A percentile compares a stretch with the other conserved stretches of the same genome.
Conservation (phyloP, 257 asterid species). For the Solanum pimpinellifolium region DNA sequence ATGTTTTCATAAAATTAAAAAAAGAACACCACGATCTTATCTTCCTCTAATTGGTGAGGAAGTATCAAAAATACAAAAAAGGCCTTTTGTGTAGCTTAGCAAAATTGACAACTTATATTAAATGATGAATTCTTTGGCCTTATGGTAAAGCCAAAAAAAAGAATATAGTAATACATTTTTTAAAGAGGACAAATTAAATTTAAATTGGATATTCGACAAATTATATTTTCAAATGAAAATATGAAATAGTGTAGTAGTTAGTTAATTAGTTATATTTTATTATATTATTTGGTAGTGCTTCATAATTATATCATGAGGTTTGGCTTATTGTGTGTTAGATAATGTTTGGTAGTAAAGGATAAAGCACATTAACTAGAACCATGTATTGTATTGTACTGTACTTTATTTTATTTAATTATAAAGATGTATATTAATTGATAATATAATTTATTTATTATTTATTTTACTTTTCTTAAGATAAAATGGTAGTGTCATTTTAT, state of each 20-base stretch:
- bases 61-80: neutral
- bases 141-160: neutral
- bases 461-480: neutral
- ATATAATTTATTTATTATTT: neutral
- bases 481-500: neutral
- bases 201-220: neutral
- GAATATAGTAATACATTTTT: neutral
- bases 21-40: neutral
- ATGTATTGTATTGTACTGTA: neutral
- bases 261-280: neutral
- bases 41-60: neutral
- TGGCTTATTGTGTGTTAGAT: neutral
- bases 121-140: neutral
- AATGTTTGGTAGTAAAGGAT: neutral
- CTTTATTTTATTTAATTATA: neutral
- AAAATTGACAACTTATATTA: neutral
- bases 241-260: neutral
- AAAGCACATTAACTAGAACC: neutral
- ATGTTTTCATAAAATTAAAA: neutral
- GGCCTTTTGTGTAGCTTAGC: neutral
- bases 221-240: neutral
- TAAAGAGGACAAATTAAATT: neutral
- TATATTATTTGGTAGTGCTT: neutral
- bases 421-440: neutral
- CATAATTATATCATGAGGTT: neutral